Conservation (phyloP, 305 asterid species). For the Fraxinus nigra region DNA sequence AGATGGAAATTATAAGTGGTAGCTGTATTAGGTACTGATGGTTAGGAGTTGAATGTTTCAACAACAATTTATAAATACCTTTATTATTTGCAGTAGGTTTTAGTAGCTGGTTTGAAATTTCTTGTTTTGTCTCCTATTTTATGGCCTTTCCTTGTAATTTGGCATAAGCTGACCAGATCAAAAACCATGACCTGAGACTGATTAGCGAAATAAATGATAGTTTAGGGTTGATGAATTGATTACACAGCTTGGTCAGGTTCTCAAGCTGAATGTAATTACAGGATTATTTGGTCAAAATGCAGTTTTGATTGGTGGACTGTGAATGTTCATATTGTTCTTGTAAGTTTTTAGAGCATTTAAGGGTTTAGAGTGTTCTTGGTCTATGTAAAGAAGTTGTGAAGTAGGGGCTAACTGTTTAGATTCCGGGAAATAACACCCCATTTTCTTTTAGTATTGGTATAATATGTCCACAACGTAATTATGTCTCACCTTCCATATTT, state of each 20-base stretch:
- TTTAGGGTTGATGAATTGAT: conserved; percentile 16
- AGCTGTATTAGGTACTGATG: conserved; percentile 1
- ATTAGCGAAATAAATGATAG: neutral
- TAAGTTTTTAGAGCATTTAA: neutral
- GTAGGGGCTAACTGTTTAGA: neutral
- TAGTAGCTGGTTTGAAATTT: conserved; percentile 2
- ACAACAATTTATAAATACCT: neutral
- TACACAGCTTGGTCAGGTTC: conserved; percentile 11
- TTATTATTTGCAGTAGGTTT: conserved; percentile 2
- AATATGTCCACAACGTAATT: neutral
- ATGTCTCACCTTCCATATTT: neutral
- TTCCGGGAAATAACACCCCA: neutral
- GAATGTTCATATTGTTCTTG: neutral
- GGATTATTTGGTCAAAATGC: conserved; percentile 6
- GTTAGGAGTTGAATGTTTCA: conserved; percentile 12
- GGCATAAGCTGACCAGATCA: neutral
- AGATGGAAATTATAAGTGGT: neutral
- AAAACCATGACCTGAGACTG: conserved; percentile 2
- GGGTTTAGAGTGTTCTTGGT: neutral
- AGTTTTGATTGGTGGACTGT: neutral
- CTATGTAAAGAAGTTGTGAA: neutral
- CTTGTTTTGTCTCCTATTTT: neutral
- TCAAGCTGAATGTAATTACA: neutral
- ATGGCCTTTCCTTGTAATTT: neutral
- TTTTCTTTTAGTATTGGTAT: neutral